Evolutionary conservation across 2,329 filamentous ascomycete genomes (phyloP), one percentile per base, ranked within the genome.

Genomic region (Fragosphaeria purpurea): DNA sequence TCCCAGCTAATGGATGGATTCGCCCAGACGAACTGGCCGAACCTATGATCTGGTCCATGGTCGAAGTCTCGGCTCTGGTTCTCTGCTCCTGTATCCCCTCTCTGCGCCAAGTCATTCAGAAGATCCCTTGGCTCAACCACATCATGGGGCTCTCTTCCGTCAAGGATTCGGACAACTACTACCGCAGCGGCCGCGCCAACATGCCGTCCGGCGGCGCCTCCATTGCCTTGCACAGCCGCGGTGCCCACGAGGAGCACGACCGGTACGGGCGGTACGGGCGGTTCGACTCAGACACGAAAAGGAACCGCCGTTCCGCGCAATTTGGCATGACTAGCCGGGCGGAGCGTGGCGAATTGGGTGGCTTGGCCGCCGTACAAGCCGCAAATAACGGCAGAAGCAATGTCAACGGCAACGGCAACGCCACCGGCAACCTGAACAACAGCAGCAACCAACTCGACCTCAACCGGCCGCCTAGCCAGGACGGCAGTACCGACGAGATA

Each of bases 21-120:
- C 3, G 10, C 33, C 7, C 30, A 50, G 48, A 50, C 34, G 50
- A 48, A 30, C 22, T 43, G 22, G 52, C 43, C 35, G 38, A 44
- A 7, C 52, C 52, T 12, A 41, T 54, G 22, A 50, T 56, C 37
- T 56, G 56, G 56, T 56, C 56, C 45, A 31, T 43, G n/a, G 55
- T 50, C 44, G 56, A 58, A 45, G 34, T 58, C 13, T 49, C 43
- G 37, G 48, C 56, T 30, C 44, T 57, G 6, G 50, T 57, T 10
- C 48, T 56, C 8, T 54, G 52, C 42, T 54, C 55, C 12, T 57
- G 54, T 48, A 53, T 56, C 41, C 55, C 54, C 5, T 48, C 54
- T 4, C 47, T 57, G 9, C 54, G 54, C 13, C 54, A 50, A 38
- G 41, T 43, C 30, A 12, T 52, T 39, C 39, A 48, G 30, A 39